phyloP scores from a whole-genome alignment of 805 yeast species.

The Suhomyces sp. region DNA sequence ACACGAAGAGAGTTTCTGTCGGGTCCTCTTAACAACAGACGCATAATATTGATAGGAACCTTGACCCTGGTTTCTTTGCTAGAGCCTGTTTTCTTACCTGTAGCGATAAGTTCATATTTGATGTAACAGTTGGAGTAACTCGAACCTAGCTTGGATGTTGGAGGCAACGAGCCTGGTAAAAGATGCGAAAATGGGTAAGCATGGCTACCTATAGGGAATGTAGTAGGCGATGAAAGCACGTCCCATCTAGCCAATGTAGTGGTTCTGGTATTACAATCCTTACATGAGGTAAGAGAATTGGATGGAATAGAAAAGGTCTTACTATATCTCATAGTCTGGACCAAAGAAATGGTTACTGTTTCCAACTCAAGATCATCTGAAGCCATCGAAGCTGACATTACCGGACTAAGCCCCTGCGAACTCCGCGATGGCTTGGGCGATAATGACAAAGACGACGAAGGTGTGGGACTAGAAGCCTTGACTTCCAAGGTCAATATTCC shows the following conservation, averaged over 20 bases:
- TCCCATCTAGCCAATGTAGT: constrained; percentile 86
- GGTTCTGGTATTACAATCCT: constrained; percentile 51
- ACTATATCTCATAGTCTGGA: constrained; percentile 67
- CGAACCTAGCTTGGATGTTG: constrained; percentile 65
- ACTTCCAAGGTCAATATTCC: constrained; percentile 64
- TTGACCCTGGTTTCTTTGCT: constrained; percentile 32
- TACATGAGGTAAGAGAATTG: constrained; percentile 47
- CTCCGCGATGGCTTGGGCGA: constrained; percentile 1
- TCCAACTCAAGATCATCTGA: constrained; percentile 49
- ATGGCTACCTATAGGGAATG: constrained; percentile 67
- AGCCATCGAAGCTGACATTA: constrained; percentile 11
- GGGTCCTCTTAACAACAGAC: constrained; percentile 77
- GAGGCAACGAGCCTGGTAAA: constrained; percentile 84
- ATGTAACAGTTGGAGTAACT: constrained; percentile 49
- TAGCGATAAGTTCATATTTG: constrained; percentile 74
- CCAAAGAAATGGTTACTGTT: constrained; percentile 59
- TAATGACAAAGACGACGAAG: not conserved
- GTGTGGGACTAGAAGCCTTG: constrained; percentile 1
- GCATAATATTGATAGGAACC: constrained; percentile 67
- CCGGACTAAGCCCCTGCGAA: not conserved
- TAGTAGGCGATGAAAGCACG: constrained; percentile 56
- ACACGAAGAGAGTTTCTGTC: constrained; percentile 85
- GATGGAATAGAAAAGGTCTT: constrained; percentile 65
- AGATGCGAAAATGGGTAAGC: constrained; percentile 91
- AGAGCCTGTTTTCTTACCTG: constrained; percentile 26